Percentiles rank a stretch among this genome's conserved stretches.
These are phyloP conservation scores for Aspergillus sojae DNA, from an alignment of 2,329 filamentous ascomycete genomes.

Conservation along the genomic window DNA sequence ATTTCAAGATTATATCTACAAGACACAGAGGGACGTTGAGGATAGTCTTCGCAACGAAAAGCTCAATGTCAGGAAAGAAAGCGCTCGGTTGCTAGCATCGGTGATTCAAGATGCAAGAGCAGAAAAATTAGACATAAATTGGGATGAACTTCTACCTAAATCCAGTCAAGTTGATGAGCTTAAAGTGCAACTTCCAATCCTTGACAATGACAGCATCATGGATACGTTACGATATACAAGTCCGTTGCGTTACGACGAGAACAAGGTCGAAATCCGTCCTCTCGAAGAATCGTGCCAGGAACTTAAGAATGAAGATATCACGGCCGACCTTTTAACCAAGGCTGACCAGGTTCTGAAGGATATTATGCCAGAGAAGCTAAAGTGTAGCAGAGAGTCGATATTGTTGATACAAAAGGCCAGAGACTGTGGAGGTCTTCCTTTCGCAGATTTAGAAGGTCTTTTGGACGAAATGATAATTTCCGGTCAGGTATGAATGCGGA, in stretches of 20 bases:
- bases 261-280: neutral
- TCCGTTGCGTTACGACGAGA: constrained; percentile 5
- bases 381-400: constrained; percentile 26
- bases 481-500: constrained; percentile 21
- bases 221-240: constrained; percentile 43
- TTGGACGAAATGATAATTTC: constrained; percentile 15
- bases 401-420: constrained; percentile 33
- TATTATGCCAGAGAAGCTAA: constrained; percentile 28
- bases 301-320: neutral
- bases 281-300: neutral
- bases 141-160: constrained; percentile 24
- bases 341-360: constrained; percentile 4
- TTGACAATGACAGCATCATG: constrained; percentile 44
- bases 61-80: constrained; percentile 34
- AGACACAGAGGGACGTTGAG: constrained; percentile 15
- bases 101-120: constrained; percentile 24
- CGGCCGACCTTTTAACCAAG: neutral
- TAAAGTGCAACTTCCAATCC: constrained; percentile 51
- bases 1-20: constrained; percentile 19
- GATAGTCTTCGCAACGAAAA: constrained; percentile 31
- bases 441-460: constrained; percentile 26
- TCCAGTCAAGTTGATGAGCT: constrained; percentile 28
- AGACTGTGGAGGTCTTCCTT: constrained; percentile 23
- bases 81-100: constrained; percentile 34
- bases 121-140: constrained; percentile 17